Percentiles rank a stretch among this genome's conserved stretches.
These are phyloP conservation scores for Penicillium malachiteum DNA, from an alignment of 495 filamentous ascomycete genomes.

Conservation along the genomic window DNA sequence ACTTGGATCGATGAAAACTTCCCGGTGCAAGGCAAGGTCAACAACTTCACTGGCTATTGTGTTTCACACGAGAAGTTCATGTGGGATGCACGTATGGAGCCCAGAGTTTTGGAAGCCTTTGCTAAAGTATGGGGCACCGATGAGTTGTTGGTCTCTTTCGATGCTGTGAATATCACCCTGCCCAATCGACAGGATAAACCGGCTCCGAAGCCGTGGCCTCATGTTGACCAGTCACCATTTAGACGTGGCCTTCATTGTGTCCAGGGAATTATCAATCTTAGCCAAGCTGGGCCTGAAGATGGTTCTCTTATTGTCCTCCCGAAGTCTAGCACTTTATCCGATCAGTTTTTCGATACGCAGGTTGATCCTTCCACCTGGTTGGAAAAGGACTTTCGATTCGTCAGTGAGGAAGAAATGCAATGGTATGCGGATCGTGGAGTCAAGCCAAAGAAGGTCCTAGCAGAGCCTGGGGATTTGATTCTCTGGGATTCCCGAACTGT, in stretches of 20 bases:
- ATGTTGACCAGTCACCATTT: slow-evolving; percentile 26
- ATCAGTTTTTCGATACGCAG: slow-evolving; percentile 36
- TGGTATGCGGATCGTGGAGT: slow-evolving; percentile 34
- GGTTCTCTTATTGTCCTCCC: slow-evolving; percentile 34
- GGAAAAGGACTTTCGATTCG: slow-evolving; percentile 29
- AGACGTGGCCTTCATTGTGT: slow-evolving; percentile 36
- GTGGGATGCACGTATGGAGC: slow-evolving; percentile 44
- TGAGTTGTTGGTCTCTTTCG: slow-evolving; percentile 24
- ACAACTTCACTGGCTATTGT: slow-evolving; percentile 30
- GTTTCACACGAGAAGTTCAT: slow-evolving; percentile 46
- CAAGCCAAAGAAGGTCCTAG: slow-evolving; percentile 34
- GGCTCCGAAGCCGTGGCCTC: slow-evolving; percentile 18
- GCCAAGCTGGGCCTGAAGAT: slow-evolving; percentile 32
- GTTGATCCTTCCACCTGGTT: slow-evolving; percentile 25
- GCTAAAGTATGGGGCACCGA: slow-evolving; percentile 22
- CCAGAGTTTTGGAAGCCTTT: slow-evolving; percentile 36
- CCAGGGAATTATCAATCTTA: slow-evolving; percentile 45
- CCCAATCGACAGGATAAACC: slow-evolving; percentile 18
- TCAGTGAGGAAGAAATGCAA: slow-evolving; percentile 31
- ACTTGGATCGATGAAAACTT: slow-evolving; percentile 35
- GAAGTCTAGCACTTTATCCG: slow-evolving; percentile 28
- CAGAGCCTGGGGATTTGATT: slow-evolving; percentile 43
- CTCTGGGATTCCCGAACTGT: slow-evolving; percentile 44
- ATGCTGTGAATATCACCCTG: slow-evolving; percentile 21
- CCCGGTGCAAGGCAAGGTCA: slow-evolving; percentile 29